Base-by-base conservation (phyloP, 1,284 basidiomycete genomes). In the Ustilago curta region DNA sequence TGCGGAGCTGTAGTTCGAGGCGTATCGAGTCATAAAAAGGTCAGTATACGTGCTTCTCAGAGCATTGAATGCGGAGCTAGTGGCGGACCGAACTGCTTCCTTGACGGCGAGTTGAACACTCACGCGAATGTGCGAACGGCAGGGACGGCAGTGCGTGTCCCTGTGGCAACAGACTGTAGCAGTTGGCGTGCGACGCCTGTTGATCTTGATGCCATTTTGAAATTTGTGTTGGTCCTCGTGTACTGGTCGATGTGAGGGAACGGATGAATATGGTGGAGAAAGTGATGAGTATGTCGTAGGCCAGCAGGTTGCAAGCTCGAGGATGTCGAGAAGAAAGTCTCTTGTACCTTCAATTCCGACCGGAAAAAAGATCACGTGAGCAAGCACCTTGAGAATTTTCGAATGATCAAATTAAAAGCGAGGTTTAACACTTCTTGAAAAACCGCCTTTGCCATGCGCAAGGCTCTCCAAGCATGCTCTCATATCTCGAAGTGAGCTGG, bases 321-420 rank as follows among this genome's bases (percentile, higher is more conserved):
- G 29, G 45, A 45, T 32, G 39, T 49, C 44, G 40, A 39, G 57
- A 60, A 64, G 68, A 57, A 64, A 64, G 61, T 50, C 44, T 32
- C 40, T 45, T 58, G 50, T 23, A 51, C 8, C 35, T 51, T 51
- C 55, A 45, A 48, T 16, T 21, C 39, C 39, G 43, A 44, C 39
- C 39, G 43, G 40, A 65, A 70, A 70, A 70, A 61, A 32, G 40
- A 50, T 70, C 68, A 70, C 68, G 68, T 70, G 68, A 64, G 54
- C 37, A 12, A 16, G 32, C 37, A 5, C 11, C 9, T 3, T 8
- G 23, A 32, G 27, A 56, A 51, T 42, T 58, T 29, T 51, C 68
- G 68, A 58, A 39, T 53, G 4, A 55, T 2, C 5, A n/a, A n/a
- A 21, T 11, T 5, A 27, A n/a, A n/a, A n/a, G n/a, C n/a, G n/a